These are phyloP conservation scores for Catunica adiposa DNA, from an alignment of 2,329 filamentous ascomycete species.

Conservation along the genomic window DNA sequence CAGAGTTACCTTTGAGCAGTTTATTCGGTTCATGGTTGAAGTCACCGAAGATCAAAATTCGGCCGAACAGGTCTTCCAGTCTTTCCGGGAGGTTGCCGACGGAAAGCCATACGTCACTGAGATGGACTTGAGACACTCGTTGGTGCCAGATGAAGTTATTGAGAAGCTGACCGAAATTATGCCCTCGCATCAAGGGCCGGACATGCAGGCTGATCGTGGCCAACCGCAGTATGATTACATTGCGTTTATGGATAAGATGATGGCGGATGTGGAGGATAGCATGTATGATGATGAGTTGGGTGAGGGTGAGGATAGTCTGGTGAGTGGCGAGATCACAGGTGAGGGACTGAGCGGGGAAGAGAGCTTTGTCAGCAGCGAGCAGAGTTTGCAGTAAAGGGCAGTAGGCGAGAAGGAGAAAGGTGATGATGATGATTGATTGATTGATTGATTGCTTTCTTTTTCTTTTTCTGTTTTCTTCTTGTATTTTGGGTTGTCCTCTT, in stretches of 20 bases:
- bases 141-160: conserved; percentile 94
- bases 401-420: no score
- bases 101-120: conserved; percentile 98
- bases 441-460: neutral
- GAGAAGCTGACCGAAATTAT: conserved; percentile 80
- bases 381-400: neutral
- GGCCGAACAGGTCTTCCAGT: conserved; percentile 95
- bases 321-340: neutral
- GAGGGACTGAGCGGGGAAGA: neutral
- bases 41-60: conserved; percentile 98
- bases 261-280: conserved; percentile 25
- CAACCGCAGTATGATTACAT: conserved; percentile 91
- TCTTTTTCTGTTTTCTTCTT: neutral
- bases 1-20: conserved; percentile 91
- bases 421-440: neutral
- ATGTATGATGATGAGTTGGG: conserved; percentile 14
- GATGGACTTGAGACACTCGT: conserved; percentile 82
- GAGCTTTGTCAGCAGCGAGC: neutral
- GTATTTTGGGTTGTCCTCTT: neutral
- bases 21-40: conserved; percentile 98
- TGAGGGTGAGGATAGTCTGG: conserved; percentile 3
- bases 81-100: conserved; percentile 91
- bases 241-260: conserved; percentile 84
- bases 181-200: conserved; percentile 67
- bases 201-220: conserved; percentile 70